These are phyloP conservation scores for Acacia crassicarpa DNA, from an alignment of 306 rosid species.

Conservation along the genomic window DNA sequence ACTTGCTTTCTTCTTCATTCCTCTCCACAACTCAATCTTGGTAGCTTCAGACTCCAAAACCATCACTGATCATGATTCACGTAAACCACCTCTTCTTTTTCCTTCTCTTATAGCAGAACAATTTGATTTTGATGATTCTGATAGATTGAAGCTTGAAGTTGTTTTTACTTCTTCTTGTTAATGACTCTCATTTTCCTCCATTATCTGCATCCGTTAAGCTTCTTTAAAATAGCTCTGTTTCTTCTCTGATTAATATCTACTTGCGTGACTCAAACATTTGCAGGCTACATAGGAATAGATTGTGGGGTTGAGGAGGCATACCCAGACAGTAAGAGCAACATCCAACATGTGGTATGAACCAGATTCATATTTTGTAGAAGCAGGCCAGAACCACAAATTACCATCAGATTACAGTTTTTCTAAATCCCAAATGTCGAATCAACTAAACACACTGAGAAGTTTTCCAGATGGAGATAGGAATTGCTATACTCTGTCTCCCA, in stretches of 20 bases:
- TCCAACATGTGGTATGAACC: not conserved
- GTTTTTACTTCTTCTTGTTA: not conserved
- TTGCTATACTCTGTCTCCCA: conserved; percentile 51
- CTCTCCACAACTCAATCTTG: not conserved
- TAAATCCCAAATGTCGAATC: not conserved
- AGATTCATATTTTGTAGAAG: conserved; percentile 12
- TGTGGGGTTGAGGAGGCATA: conserved; percentile 20
- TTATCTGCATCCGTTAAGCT: not conserved
- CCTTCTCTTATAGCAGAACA: not conserved
- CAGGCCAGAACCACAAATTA: not conserved
- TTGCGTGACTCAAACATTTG: not conserved
- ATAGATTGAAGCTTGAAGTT: too few species aligned
- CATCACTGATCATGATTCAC: not conserved
- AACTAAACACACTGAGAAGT: conserved; percentile 38
- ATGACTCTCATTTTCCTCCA: not conserved
- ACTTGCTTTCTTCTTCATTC: not conserved
- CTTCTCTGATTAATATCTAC: not conserved
- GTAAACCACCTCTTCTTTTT: not conserved
- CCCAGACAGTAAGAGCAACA: not conserved
- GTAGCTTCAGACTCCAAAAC: not conserved
- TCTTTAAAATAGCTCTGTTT: not conserved
- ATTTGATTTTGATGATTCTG: too few species aligned
- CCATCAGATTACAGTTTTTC: not conserved
- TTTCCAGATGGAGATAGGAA: conserved; percentile 27
- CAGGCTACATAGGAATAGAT: conserved; percentile 30